Evolutionary conservation across 306 rosid genomes (phyloP).

Genomic region (Castanospermum australe): DNA sequence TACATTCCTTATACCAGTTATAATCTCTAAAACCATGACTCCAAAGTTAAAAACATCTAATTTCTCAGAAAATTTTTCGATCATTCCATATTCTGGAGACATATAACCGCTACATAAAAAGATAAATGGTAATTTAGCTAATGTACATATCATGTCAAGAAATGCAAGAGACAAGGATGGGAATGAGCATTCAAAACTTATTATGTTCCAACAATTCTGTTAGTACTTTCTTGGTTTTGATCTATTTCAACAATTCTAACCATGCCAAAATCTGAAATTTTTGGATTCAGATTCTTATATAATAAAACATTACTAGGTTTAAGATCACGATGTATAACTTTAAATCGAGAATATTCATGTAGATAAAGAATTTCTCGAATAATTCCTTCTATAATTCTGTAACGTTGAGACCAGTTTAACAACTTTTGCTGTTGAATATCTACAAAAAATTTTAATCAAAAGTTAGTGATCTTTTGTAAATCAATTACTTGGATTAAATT

Average conservation of each 20-base stretch:
- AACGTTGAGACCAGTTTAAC: conserved; percentile 32
- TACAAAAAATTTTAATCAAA: not conserved
- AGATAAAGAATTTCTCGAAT: conserved; percentile 46
- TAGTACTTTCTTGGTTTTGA: conserved; percentile 31
- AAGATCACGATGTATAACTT: conserved; percentile 53
- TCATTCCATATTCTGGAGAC: conserved; percentile 39
- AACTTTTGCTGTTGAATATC: not conserved
- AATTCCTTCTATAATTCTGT: conserved; percentile 36
- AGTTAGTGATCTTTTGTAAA: not conserved
- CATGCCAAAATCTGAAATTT: conserved; percentile 57
- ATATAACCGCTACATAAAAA: conserved; percentile 31
- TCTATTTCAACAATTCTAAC: conserved; percentile 39
- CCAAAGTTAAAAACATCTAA: conserved; percentile 4
- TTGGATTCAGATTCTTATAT: conserved; percentile 43
- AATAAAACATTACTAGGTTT: conserved; percentile 53
- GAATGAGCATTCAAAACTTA: conserved; percentile 27
- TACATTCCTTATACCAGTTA: conserved; percentile 31
- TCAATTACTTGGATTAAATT: not conserved
- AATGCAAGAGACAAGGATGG: not conserved
- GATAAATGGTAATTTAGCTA: not conserved
- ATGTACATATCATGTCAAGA: not conserved
- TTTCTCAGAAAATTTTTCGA: not conserved
- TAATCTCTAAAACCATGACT: conserved; percentile 38
- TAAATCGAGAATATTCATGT: conserved; percentile 52
- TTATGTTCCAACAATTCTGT: conserved; percentile 48